A percentile compares a stretch with the other conserved stretches of the same genome.
These are phyloP conservation scores for Penicillium sp. DNA, from an alignment of 2,329 filamentous ascomycete species.

Conservation along the genomic window DNA sequence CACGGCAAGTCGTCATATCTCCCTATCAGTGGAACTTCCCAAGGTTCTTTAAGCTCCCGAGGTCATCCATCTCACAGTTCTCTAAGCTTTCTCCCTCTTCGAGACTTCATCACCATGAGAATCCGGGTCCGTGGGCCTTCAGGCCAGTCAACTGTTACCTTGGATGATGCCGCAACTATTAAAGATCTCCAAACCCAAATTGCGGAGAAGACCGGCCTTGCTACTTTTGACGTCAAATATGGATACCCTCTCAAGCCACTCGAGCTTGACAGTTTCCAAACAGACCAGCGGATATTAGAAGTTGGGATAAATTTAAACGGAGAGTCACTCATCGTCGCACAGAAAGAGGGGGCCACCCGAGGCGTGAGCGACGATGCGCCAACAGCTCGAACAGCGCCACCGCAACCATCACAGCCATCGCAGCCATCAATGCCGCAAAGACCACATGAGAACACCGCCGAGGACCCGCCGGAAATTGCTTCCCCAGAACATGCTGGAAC, in stretches of 20 bases:
- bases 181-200: slow-evolving; percentile 42
- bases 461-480: slow-evolving; percentile 61
- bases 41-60: no score
- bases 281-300: slow-evolving; percentile 50
- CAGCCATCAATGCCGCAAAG: slow-evolving; percentile 43
- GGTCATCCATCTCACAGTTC: background rate
- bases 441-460: slow-evolving; percentile 41
- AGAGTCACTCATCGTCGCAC: slow-evolving; percentile 65
- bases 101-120: slow-evolving; percentile 53
- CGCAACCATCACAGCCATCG: background rate
- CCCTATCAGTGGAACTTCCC: slow-evolving; percentile 3
- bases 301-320: slow-evolving; percentile 63
- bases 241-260: slow-evolving; percentile 72
- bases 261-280: slow-evolving; percentile 54
- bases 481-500: slow-evolving; percentile 56
- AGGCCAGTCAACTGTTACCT: slow-evolving; percentile 66
- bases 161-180: slow-evolving; percentile 62
- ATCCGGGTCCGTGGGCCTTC: slow-evolving; percentile 72
- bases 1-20: slow-evolving; percentile 11
- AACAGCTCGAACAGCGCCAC: background rate
- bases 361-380: background rate
- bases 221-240: slow-evolving; percentile 73
- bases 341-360: slow-evolving; percentile 36
- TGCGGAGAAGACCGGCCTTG: slow-evolving; percentile 61
- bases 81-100: background rate